Evolutionary conservation across 192 early-diverging fungal species (phyloP).

Genomic region (Diversispora epigaea): DNA sequence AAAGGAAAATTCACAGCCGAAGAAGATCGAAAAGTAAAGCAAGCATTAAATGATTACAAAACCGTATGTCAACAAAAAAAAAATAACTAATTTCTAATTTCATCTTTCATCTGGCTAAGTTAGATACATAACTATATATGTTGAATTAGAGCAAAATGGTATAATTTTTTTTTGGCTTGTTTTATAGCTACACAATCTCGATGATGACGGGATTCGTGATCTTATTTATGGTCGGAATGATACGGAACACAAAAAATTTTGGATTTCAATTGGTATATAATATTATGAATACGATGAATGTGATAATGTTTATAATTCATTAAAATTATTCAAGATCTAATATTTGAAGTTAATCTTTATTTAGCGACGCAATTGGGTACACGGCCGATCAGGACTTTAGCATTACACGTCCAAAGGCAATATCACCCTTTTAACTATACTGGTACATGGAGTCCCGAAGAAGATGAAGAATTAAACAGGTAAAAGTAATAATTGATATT

Average conservation of each 20-base stretch:
- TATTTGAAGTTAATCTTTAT: background rate
- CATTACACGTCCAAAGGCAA: slow-evolving; percentile 35
- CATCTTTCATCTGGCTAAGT: background rate
- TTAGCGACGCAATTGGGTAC: slow-evolving; percentile 33
- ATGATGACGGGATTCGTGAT: background rate
- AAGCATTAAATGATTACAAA: slow-evolving; percentile 35
- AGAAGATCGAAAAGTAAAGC: slow-evolving; percentile 28
- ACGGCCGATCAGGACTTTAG: slow-evolving; percentile 34
- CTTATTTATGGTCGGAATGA: slow-evolving; percentile 12
- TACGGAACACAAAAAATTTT: slow-evolving; percentile 35
- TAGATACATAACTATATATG: too few relatives aligned
- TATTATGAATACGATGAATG: background rate
- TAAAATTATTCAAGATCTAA: background rate
- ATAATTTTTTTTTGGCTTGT: background rate
- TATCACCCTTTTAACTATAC: slow-evolving; percentile 39
- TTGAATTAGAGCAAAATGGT: too few relatives aligned
- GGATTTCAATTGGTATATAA: slow-evolving; percentile 37
- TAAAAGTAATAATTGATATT: background rate
- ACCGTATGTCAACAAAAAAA: slow-evolving; percentile 17
- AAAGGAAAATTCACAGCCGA: slow-evolving; percentile 16
- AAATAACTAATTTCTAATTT: background rate
- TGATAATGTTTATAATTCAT: background rate
- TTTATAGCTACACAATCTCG: slow-evolving; percentile 4
- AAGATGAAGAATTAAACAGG: slow-evolving; percentile 33
- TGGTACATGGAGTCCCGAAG: slow-evolving; percentile 37